Conservation (phyloP, 73 alveolate genomes). For the Uronychia setigera region DNA sequence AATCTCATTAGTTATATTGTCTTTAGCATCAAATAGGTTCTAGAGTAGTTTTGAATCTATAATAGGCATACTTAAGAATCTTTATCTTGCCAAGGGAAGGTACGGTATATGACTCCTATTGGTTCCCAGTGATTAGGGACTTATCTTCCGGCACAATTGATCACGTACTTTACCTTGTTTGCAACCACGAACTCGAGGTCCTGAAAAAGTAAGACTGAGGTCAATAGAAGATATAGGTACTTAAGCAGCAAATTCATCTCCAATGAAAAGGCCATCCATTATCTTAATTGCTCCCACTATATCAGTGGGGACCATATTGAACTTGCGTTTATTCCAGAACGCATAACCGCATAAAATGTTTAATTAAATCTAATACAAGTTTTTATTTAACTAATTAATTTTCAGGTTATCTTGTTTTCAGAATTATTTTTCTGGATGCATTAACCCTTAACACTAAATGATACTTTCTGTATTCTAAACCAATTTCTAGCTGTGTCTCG, state of each 20-base stretch:
- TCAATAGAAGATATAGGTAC: conserved; percentile 22
- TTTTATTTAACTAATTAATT: too few species aligned
- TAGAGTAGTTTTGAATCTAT: neutral
- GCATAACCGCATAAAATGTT: too few species aligned
- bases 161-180: conserved; percentile 96
- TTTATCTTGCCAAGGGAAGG: conserved; percentile 92
- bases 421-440: too few species aligned
- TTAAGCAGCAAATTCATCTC: conserved; percentile 79
- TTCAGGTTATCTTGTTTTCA: too few species aligned
- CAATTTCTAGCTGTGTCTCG: too few species aligned
- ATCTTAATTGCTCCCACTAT: conserved; percentile 76
- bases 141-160: conserved; percentile 94
- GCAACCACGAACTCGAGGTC: conserved; percentile 95
- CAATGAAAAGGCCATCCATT: conserved; percentile 75
- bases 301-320: too few species aligned
- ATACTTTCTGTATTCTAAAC: too few species aligned
- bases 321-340: too few species aligned
- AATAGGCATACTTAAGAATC: conserved; percentile 54
- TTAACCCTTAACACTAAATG: too few species aligned
- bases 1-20: conserved; percentile 81
- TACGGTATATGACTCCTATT: conserved; percentile 90
- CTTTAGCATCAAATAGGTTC: conserved; percentile 79
- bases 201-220: too few species aligned
- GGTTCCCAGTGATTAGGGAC: conserved; percentile 94
- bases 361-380: too few species aligned